Evolutionary conservation across 2,329 filamentous ascomycete species (phyloP).

Genomic region (Capronia epimyces): DNA sequence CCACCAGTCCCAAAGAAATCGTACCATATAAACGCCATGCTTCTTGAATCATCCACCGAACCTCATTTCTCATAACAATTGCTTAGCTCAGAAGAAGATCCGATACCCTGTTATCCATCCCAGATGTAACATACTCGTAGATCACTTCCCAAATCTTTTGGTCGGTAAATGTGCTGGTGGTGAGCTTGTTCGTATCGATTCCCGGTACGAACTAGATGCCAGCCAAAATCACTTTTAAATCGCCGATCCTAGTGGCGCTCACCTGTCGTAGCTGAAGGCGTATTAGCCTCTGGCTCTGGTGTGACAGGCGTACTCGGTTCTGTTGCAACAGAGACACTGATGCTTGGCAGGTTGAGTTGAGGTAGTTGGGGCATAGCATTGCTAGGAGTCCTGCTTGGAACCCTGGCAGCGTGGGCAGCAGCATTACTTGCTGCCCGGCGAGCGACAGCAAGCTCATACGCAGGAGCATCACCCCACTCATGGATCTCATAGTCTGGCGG

Average conservation of each 20-base stretch:
- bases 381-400: conserved; percentile 10
- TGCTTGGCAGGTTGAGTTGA: conserved; percentile 26
- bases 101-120: too few relatives aligned
- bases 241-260: not conserved
- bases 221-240: not conserved
- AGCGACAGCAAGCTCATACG: conserved; percentile 32
- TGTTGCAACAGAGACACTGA: conserved; percentile 27
- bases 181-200: too few relatives aligned
- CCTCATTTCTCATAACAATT: too few relatives aligned
- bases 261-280: conserved; percentile 1
- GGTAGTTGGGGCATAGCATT: conserved; percentile 20
- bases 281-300: not conserved
- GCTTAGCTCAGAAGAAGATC: too few relatives aligned
- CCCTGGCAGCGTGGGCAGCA: conserved; percentile 12
- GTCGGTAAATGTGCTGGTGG: too few relatives aligned
- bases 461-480: conserved; percentile 41
- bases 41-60: too few relatives aligned
- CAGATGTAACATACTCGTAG: too few relatives aligned
- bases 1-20: not conserved
- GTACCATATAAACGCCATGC: too few relatives aligned
- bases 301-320: conserved; percentile 27
- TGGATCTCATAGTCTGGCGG: conserved; percentile 41
- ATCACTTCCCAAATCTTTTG: too few relatives aligned
- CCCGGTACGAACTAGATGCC: not conserved
- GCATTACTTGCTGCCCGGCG: conserved; percentile 23